Evolutionary conservation across 75 land plant genomes (phyloP).

Genomic region (Cunninghamia lanceolata): DNA sequence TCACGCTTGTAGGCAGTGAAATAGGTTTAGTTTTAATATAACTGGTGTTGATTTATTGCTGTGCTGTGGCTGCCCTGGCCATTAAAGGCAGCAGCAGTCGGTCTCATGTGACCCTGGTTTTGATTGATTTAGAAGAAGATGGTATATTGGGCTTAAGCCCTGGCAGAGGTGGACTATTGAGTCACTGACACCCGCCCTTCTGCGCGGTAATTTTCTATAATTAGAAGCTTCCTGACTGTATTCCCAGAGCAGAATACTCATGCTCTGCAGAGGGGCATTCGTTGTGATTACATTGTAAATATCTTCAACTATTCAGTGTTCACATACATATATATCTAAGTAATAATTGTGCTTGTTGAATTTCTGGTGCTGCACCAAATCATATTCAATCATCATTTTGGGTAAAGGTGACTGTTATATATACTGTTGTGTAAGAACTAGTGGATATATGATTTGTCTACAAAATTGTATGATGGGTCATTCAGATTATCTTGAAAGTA

Average conservation of each 20-base stretch:
- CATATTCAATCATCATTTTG: background rate
- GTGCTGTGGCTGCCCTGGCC: background rate
- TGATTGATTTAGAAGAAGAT: background rate
- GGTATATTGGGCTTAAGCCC: background rate
- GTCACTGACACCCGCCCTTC: background rate
- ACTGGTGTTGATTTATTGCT: background rate
- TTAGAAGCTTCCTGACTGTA: background rate
- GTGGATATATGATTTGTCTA: no score
- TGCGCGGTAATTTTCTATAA: background rate
- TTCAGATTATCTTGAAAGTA: no score
- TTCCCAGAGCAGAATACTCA: background rate
- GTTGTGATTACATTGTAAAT: background rate
- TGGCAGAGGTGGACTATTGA: background rate
- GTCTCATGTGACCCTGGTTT: background rate
- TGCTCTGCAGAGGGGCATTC: background rate
- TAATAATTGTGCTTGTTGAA: background rate
- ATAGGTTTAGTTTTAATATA: background rate
- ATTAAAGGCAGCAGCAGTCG: background rate
- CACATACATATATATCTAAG: background rate
- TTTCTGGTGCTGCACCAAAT: background rate
- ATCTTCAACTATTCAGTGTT: background rate
- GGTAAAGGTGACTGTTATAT: no score
- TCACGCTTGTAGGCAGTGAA: background rate
- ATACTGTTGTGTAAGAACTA: no score
- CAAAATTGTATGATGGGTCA: no score